A percentile compares a stretch with the other conserved stretches of the same genome.
Evolutionary conservation across 179 eudicot genomes (phyloP).

Genomic region (Patellifolia procumbens): DNA sequence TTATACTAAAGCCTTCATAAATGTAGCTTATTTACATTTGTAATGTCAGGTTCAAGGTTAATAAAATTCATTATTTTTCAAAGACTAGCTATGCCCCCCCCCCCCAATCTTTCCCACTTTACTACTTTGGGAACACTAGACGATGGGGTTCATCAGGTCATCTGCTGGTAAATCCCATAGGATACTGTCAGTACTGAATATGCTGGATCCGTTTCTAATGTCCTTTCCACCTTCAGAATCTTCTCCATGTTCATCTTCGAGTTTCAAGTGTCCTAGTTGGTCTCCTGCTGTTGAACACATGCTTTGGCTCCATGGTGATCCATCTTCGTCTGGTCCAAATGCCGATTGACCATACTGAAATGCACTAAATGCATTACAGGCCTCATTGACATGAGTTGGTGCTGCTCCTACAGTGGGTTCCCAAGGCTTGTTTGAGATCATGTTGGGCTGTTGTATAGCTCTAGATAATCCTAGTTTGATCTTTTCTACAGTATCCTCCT

Average conservation of each 20-base stretch:
- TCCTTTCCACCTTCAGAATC: slow-evolving; percentile 42
- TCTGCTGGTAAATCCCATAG: slow-evolving; percentile 83
- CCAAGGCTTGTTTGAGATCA: slow-evolving; percentile 56
- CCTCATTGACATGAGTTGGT: slow-evolving; percentile 31
- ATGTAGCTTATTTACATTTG: slow-evolving; percentile 41
- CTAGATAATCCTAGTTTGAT: slow-evolving; percentile 75
- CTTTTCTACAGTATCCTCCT: slow-evolving; percentile 62
- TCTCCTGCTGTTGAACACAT: slow-evolving; percentile 62
- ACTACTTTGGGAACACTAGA: slow-evolving; percentile 10
- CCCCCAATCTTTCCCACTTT: background rate
- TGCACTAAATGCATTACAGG: slow-evolving; percentile 40
- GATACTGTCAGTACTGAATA: slow-evolving; percentile 56
- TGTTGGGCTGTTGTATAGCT: slow-evolving; percentile 67
- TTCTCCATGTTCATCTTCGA: slow-evolving; percentile 52
- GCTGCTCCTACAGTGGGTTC: slow-evolving; percentile 41
- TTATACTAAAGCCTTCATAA: slow-evolving; percentile 27
- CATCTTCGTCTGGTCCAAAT: slow-evolving; percentile 59
- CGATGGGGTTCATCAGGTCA: slow-evolving; percentile 69
- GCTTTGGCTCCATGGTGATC: slow-evolving; percentile 80
- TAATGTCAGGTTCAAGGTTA: slow-evolving; percentile 28
- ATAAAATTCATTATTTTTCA: slow-evolving; percentile 39
- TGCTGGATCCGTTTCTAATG: slow-evolving; percentile 35
- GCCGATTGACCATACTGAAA: slow-evolving; percentile 52
- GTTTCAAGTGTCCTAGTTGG: slow-evolving; percentile 51
- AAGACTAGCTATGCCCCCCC: slow-evolving; percentile 5